phyloP scores from a whole-genome alignment of 164 flowering plant genomes.

The Magnolia sinica region DNA sequence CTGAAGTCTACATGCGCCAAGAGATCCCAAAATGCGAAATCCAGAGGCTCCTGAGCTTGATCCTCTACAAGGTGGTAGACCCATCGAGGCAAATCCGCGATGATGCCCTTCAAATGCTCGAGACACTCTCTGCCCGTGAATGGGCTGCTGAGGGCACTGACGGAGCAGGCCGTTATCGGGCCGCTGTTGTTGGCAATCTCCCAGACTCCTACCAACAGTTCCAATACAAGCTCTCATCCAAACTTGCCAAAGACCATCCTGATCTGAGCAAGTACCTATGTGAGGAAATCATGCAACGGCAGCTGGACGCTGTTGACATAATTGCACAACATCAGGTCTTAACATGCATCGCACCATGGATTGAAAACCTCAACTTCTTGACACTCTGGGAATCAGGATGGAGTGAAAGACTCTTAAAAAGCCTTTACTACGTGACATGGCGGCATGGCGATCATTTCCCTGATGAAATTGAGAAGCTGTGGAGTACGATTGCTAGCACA shows the following conservation, averaged over 20 bases:
- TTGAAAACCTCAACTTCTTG: slow-evolving; percentile 93
- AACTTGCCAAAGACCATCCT: slow-evolving; percentile 97
- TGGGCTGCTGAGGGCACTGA: slow-evolving; percentile 97
- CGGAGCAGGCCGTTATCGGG: slow-evolving; percentile 77
- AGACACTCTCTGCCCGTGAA: slow-evolving; percentile 89
- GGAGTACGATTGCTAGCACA: slow-evolving; percentile 98
- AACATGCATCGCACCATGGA: slow-evolving; percentile 99
- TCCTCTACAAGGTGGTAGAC: slow-evolving; percentile 97
- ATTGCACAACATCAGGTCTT: slow-evolving; percentile 98
- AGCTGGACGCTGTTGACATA: slow-evolving; percentile 97
- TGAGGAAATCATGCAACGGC: slow-evolving; percentile 99
- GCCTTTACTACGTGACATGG: slow-evolving; percentile 98
- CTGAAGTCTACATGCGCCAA: slow-evolving; percentile 99
- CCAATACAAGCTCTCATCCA: slow-evolving; percentile 94
- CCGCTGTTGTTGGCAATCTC: slow-evolving; percentile 97
- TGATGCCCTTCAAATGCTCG: slow-evolving; percentile 99
- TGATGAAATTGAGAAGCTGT: slow-evolving; percentile 97
- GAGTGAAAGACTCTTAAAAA: slow-evolving; percentile 89
- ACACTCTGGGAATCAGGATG: slow-evolving; percentile 96
- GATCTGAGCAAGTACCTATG: slow-evolving; percentile 93
- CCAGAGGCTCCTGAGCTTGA: slow-evolving; percentile 90
- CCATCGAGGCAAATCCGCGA: slow-evolving; percentile 94
- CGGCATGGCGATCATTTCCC: slow-evolving; percentile 98
- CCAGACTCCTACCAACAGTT: slow-evolving; percentile 99
- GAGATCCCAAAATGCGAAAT: slow-evolving; percentile 97